Evolutionary conservation across 192 early-diverging fungal species (phyloP), one percentile per base, ranked within the genome.

Genomic region (Backusella macrospora): DNA sequence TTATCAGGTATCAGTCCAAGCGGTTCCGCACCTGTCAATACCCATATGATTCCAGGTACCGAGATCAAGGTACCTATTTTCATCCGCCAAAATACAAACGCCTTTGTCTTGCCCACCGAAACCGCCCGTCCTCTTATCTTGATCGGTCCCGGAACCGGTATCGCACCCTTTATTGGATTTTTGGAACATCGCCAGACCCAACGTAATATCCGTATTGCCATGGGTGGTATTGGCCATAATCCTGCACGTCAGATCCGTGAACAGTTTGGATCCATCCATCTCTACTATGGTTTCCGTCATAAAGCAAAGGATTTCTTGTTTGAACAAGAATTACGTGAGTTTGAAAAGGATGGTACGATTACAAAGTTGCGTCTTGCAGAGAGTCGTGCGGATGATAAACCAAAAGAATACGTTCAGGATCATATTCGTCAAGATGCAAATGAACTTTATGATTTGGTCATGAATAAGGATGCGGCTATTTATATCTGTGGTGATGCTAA

Each of bases 141-240:
- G 90, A 88, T 98, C 38, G 93, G 92, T 2, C 94, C 96, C 2
- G 98, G 96, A 44, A 98, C 98, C 0, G 98, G 98, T 18, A 88
- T 99, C n/a, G 92, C 96, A 8, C 96, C 98, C 0, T 96, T 98
- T 55, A 83, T 96, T 37, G 91, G 93, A 1, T 98, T 98, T 74
- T 80, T 98, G 42, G 84, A 96, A 77, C 90, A 97, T 65, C 87
- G 93, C 55, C 85, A 85, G 16, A 52, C 73, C 0, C 83, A 88
- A 63, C 83, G 82, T 34, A 70, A 71, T 46, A 80, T 86, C 26
- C 75, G 78, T 16, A 62, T 77, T 76, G 62, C 79, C 66, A 80
- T 81, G 73, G 52, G 76, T 71, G 52, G 48, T 29, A 44, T 80
- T 38, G 76, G 73, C 0, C 23, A 55, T 9, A 49, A 73, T 34